These are phyloP conservation scores for Claviceps capensis DNA, from an alignment of 2,329 filamentous ascomycete genomes.

Conservation along the genomic window DNA sequence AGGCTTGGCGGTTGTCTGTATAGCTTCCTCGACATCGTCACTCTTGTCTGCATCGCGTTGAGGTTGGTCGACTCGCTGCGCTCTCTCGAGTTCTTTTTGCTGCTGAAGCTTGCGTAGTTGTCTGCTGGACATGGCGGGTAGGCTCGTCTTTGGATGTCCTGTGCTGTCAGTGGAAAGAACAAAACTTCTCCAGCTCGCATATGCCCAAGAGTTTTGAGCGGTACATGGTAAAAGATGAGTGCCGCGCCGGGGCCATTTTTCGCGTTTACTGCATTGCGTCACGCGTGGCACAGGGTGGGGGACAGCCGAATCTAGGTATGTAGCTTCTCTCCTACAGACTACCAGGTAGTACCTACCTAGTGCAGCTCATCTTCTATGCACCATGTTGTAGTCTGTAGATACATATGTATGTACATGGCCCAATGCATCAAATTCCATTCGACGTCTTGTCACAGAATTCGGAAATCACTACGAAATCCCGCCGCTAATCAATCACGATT, in stretches of 20 bases:
- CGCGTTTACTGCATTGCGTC: too few relatives aligned
- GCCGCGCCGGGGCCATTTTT: too few relatives aligned
- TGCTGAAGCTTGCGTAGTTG: slow-evolving; percentile 39
- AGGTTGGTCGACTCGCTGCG: slow-evolving; percentile 6
- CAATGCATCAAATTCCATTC: too few relatives aligned
- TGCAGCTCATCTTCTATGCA: too few relatives aligned
- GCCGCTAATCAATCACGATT: background rate
- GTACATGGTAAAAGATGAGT: background rate
- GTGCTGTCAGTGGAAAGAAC: background rate
- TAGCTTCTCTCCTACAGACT: too few relatives aligned
- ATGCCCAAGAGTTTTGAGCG: background rate
- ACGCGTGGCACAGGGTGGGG: too few relatives aligned
- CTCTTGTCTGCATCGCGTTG: slow-evolving; percentile 13
- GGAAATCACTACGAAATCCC: background rate
- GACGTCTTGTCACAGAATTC: background rate
- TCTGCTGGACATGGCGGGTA: slow-evolving; percentile 31
- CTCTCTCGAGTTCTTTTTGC: slow-evolving; percentile 30
- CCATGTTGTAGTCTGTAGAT: background rate
- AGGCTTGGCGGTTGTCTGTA: slow-evolving; percentile 20
- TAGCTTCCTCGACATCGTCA: slow-evolving; percentile 19
- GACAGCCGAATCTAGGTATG: too few relatives aligned
- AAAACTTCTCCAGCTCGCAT: background rate
- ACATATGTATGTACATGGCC: too few relatives aligned
- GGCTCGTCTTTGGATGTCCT: background rate
- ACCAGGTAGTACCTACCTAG: too few relatives aligned